Conservation (phyloP, 495 filamentous ascomycete genomes). For the Talaromyces ruber region DNA sequence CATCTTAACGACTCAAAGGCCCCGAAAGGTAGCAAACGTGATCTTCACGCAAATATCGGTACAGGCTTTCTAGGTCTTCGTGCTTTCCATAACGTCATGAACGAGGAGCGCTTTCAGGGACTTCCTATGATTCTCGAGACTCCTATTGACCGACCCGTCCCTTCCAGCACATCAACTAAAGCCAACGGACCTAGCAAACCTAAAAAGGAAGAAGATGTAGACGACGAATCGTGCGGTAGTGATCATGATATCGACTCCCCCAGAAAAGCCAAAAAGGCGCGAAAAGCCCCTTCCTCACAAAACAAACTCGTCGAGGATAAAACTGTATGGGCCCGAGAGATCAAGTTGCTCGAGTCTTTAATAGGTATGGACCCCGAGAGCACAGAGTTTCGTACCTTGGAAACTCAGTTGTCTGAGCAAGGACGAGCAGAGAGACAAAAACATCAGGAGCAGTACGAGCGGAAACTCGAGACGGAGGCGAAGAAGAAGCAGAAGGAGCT, state of each 20-base stretch:
- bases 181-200: background rate
- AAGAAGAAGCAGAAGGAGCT: conserved; percentile 41
- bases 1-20: conserved; percentile 95
- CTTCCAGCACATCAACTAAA: conserved; percentile 24
- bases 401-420: conserved; percentile 53
- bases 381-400: conserved; percentile 56
- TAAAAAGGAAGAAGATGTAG: conserved; percentile 11
- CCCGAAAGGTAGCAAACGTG: conserved; percentile 65
- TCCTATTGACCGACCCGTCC: conserved; percentile 63
- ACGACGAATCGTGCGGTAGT: conserved; percentile 12
- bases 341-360: conserved; percentile 80
- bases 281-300: conserved; percentile 9
- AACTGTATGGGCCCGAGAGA: conserved; percentile 73
- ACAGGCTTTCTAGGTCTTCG: conserved; percentile 84
- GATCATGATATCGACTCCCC: conserved; percentile 15
- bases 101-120: conserved; percentile 64
- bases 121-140: conserved; percentile 93
- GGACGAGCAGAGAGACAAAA: conserved; percentile 64
- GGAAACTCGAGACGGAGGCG: conserved; percentile 52
- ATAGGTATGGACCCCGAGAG: conserved; percentile 72
- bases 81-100: conserved; percentile 87
- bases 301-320: conserved; percentile 52
- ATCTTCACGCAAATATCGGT: conserved; percentile 91
- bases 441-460: conserved; percentile 66
- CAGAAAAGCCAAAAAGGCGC: conserved; percentile 15